Evolutionary conservation across 495 filamentous ascomycete species (phyloP).

Genomic region (Neurospora sp.): DNA sequence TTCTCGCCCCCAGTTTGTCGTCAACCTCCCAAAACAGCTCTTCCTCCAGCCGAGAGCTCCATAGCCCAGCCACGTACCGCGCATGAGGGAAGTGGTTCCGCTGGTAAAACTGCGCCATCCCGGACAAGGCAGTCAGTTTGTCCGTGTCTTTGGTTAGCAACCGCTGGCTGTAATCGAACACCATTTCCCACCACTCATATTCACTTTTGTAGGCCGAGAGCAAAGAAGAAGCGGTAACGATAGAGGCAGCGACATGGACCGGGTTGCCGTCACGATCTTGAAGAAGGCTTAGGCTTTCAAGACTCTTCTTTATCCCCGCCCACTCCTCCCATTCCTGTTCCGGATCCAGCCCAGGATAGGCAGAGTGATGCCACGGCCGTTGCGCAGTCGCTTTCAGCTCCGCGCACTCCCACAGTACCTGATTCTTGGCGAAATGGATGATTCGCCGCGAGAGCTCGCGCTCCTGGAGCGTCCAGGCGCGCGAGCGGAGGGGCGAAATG

Average conservation of each 20-base stretch:
- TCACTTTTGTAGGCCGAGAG: background rate
- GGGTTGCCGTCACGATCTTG: background rate
- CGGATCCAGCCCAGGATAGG: no score
- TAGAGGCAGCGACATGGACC: background rate
- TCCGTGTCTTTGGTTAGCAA: background rate
- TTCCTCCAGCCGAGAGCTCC: background rate
- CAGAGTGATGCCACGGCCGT: background rate
- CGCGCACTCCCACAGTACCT: background rate
- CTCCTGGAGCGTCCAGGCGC: background rate
- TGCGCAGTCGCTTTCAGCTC: background rate
- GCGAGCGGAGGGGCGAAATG: background rate
- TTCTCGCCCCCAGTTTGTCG: background rate
- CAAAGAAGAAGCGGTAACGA: background rate
- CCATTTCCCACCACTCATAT: background rate
- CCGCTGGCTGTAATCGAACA: background rate
- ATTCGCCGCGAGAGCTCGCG: background rate
- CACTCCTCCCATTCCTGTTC: background rate
- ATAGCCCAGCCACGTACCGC: background rate
- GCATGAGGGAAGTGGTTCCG: background rate
- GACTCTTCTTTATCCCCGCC: background rate
- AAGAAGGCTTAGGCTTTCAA: background rate
- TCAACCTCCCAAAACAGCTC: background rate
- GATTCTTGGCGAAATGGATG: background rate
- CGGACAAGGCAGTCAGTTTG: background rate
- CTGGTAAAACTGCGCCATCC: background rate